Evolutionary conservation across 768 basidiomycete species (phyloP).

Genomic region (Chalciporus chontae): DNA sequence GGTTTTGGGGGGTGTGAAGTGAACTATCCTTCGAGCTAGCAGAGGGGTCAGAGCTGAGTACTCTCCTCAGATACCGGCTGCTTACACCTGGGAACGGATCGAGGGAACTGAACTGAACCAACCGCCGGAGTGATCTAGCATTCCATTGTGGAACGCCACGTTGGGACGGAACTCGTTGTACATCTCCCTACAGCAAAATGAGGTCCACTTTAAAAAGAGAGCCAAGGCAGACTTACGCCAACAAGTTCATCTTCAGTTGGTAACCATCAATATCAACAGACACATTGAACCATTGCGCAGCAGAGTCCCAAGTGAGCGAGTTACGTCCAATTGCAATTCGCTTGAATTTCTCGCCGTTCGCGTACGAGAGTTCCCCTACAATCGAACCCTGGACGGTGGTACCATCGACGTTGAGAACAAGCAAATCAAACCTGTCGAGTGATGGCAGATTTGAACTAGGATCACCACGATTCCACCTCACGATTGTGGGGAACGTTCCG

Average conservation of each 20-base stretch:
- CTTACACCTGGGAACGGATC: slow-evolving; percentile 13
- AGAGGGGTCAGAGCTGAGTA: too few relatives aligned
- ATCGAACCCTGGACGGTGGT: neutral
- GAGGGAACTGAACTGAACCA: slow-evolving; percentile 14
- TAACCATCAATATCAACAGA: slow-evolving; percentile 9
- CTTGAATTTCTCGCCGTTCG: neutral
- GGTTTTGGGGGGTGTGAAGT: neutral
- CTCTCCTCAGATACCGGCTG: neutral
- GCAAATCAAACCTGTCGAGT: slow-evolving; percentile 8
- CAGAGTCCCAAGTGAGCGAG: slow-evolving; percentile 9
- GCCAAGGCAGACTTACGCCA: slow-evolving; percentile 4
- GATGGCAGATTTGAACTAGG: neutral
- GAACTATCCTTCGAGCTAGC: too few relatives aligned
- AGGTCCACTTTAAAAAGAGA: too few relatives aligned
- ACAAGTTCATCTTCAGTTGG: slow-evolving; percentile 5
- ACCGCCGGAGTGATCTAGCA: slow-evolving; percentile 5
- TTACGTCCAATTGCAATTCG: slow-evolving; percentile 7
- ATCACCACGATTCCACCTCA: slow-evolving; percentile 14
- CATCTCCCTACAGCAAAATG: slow-evolving; percentile 4
- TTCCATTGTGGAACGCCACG: slow-evolving; percentile 10
- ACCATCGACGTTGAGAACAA: slow-evolving; percentile 5
- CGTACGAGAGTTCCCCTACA: neutral
- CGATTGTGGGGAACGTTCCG: slow-evolving; percentile 10
- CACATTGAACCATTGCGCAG: slow-evolving; percentile 13
- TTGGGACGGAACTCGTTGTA: slow-evolving; percentile 12